Conservation (phyloP, 768 basidiomycete species). For the Daedaleopsis nitida region DNA sequence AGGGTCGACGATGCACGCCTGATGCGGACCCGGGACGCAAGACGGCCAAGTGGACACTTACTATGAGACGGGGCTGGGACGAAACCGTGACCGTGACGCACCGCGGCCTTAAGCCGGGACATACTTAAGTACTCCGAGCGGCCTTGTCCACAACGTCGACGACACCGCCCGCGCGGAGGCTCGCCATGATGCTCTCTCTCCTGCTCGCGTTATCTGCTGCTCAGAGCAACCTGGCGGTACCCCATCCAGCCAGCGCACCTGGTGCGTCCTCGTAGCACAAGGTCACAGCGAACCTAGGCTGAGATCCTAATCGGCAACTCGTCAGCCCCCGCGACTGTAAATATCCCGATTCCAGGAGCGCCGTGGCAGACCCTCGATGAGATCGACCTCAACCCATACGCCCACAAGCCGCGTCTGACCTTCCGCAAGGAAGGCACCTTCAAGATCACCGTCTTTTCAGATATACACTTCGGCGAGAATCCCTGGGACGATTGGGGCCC, state of each 20-base stretch:
- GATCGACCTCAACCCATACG: constrained; percentile 41
- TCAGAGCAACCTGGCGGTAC: background rate
- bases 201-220: background rate
- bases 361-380: background rate
- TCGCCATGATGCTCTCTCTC: background rate
- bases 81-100: too few species aligned
- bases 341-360: background rate
- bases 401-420: constrained; percentile 49
- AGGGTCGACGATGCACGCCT: too few species aligned
- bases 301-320: too few species aligned
- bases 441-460: constrained; percentile 74
- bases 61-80: too few species aligned
- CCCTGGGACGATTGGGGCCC: constrained; percentile 72
- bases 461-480: constrained; percentile 77
- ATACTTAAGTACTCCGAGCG: too few species aligned
- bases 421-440: constrained; percentile 64
- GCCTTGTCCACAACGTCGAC: background rate
- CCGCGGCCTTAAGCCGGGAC: too few species aligned
- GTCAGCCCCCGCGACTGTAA: background rate
- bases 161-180: too few species aligned
- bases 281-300: background rate
- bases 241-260: background rate
- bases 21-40: too few species aligned
- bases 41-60: too few species aligned
- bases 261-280: background rate